Base-by-base conservation (phyloP, 306 rosid species). In the Quercus variabilis region DNA sequence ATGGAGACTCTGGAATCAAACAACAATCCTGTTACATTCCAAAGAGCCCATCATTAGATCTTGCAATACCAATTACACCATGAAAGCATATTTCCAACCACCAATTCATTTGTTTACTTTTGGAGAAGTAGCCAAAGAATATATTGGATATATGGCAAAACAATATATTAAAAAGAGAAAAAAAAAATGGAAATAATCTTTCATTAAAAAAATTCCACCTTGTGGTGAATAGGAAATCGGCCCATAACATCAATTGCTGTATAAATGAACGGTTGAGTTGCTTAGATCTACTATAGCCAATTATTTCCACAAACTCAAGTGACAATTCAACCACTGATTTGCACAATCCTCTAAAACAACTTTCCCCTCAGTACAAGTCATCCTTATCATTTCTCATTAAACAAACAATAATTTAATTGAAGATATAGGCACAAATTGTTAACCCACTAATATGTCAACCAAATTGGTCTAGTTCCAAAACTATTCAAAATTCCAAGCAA, bases 1-100 rank as follows among this genome's bases (percentile, higher is more conserved):
- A 95, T 28, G 97, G 92, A 74, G 97, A 91, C 88, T 95, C 99
- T 49, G 99, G 97, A 90, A 95, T 89, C 90, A 95, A 89, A 89
- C 99, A 92, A 85, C 99, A 95, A 86, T 92, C 97, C 99, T 92
- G 96, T 89, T 83, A 87, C 78, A 90, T 74, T 58, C 55, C 69
- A 82, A 41, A 63, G 70, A 63, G 70, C 80, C 70, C 55, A 80
- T 89, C 30, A 88, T 85, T 51, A 74, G 76, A 49, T 62, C 68
- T 71, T 72, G 67, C 71, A 62, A 52, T 75, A 69, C 62, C 67
- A 54, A 67, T 67, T 31, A 76, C 35, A 69, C 65, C 54, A 70
- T 58, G 31, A 80, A 25, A 55, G 52, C n/a, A 28, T 19, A 49
- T 49, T 49, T 49, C 52, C 54, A 63, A 49, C 59, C 19, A 21